Base-by-base conservation (phyloP, 148 eudicot genomes). In the Rhododendron henanense region DNA sequence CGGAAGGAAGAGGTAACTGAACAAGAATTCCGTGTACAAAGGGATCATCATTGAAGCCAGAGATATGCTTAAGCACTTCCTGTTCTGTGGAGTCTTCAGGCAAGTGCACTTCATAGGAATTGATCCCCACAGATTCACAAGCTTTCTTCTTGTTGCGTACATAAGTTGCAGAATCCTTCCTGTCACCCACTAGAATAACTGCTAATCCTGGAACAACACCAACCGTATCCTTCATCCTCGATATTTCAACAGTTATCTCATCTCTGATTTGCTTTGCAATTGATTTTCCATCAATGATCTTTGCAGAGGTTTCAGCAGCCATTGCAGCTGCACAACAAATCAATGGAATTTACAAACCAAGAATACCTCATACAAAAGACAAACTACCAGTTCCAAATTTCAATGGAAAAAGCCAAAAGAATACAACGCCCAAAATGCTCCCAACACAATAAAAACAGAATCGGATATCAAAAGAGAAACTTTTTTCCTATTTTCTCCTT, bases 141-240 rank as follows among this genome's bases (percentile, higher is more conserved):
- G 97, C 96, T 85, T 95, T 95, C 87, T 96, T 95, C 91, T 96
- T 96, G 88, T 92, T 96, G 31, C 95, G 94, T 37, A 96, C 98
- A 85, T 95, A 95, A 59, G 95, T 94, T 55, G 98, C 99, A 51
- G 99, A 96, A 85, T 96, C 99, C 90, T 92, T 93, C 84, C 95
- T 92, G 75, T 96, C 95, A 14, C 99, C 99, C 84, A 96, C 98
- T 78, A 96, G 94, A 35, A 96, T 91, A 45, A 95, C 99, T 16
- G 98, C 98, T 88, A 96, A 88, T 45, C 99, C 99, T 33, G 99
- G 99, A 87, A 94, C 96, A 85, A 94, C 77, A 81, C 96, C 96
- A n/a, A 86, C 88, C 45, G 93, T 91, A 67, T 94, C 94, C 90
- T 95, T 96, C 98, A 96, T 92, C 86, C 90, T 92, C 18, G 92